A percentile compares a stretch with the other conserved stretches of the same genome.
Conservation (phyloP, 2,329 filamentous ascomycete species). For the Pseudogymnoascus sp. region DNA sequence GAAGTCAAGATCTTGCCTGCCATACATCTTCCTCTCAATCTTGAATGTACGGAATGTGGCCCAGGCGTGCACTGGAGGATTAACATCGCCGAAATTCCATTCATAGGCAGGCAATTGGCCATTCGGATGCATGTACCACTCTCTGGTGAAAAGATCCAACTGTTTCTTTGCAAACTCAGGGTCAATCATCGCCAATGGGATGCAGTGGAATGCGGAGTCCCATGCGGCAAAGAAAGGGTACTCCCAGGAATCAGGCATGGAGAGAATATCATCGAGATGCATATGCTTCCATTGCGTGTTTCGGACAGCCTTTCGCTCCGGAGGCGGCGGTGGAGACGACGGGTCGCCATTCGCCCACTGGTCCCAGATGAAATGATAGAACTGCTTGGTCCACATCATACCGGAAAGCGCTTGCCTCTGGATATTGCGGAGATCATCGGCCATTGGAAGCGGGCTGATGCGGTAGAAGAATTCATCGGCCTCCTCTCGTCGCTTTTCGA, state of each 20-base stretch:
- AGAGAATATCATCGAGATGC: constrained; percentile 88
- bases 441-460: constrained; percentile 87
- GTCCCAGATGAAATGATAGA: constrained; percentile 95
- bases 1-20: constrained; percentile 88
- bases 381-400: constrained; percentile 98
- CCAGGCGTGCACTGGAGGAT: constrained; percentile 95
- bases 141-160: constrained; percentile 86
- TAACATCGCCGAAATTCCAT: constrained; percentile 97
- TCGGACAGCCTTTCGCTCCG: constrained; percentile 68
- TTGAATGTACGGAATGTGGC: constrained; percentile 94
- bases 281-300: constrained; percentile 92
- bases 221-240: constrained; percentile 97
- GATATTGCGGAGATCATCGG: constrained; percentile 87
- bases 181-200: constrained; percentile 92
- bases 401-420: constrained; percentile 90
- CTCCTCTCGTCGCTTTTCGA: constrained; percentile 79
- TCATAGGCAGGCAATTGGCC: constrained; percentile 88
- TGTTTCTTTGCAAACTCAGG: constrained; percentile 98
- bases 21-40: constrained; percentile 96
- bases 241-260: constrained; percentile 98
- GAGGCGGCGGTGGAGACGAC: constrained; percentile 75
- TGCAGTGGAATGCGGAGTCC: constrained; percentile 96
- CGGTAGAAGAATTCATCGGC: constrained; percentile 94
- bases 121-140: constrained; percentile 99
- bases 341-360: constrained; percentile 96